Base-by-base conservation (phyloP, 495 filamentous ascomycete genomes). In the Glarea lozoyensis region DNA sequence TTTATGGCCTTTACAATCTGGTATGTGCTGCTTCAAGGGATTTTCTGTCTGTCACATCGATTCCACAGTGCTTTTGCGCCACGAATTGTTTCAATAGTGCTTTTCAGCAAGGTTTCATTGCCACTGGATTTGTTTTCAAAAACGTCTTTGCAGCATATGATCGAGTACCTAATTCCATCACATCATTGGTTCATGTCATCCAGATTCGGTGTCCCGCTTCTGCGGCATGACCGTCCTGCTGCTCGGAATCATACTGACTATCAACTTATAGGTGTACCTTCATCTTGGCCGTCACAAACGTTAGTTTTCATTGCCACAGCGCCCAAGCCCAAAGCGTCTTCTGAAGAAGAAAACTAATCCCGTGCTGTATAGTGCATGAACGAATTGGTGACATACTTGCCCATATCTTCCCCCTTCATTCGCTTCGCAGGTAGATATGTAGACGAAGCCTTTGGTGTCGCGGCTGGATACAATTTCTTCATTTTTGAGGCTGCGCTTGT, bases 301-400 rank as follows among this genome's bases (percentile, higher is more conserved):
- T 46, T 46, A 25, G 34, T 40, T 3, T 63, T 29, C 13, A n/a
- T 45, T 7, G 9, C 42, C 42, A 23, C 37, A 45, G 42, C 75
- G 68, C 43, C 68, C 53, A 56, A 1, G 22, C 43, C 40, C 17
- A 30, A 41, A 21, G 29, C 33, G 17, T 38, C 30, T 13, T 18
- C 10, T 9, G 20, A 30, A 16, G 16, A 37, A 16, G 32, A 9
- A 35, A 35, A 10, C 32, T 35, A 9, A 35, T 10, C 17, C 15
- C 7, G 6, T 35, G 10, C 6, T 35, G 32, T 39, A 65, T 40
- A 40, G 37, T 40, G 69, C 54, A 73, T 87, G 69, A 81, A 81
- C 2, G 86, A 89, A 59, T 87, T 89, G 82, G 82, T 85, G 20
- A 83, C 81, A 10, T 89, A 86, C 52, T 67, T 88, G 29, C 85